phyloP scores from a whole-genome alignment of 2,329 filamentous ascomycete species.

The Myriosclerotinia curreyana region DNA sequence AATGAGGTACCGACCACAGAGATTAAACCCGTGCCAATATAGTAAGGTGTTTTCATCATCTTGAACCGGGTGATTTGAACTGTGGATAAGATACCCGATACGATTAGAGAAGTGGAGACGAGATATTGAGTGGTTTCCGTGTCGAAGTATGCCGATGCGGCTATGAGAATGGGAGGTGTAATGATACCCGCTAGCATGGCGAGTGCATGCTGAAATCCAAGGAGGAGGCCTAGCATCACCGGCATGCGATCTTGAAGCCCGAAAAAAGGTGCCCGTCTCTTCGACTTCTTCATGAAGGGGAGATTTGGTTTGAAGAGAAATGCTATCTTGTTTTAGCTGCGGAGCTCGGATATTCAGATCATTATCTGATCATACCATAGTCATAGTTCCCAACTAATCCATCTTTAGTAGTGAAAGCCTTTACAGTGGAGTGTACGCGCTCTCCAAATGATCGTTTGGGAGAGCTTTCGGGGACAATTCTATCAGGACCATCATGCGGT shows the following conservation, averaged over 20 bases:
- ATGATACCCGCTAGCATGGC: constrained; percentile 68
- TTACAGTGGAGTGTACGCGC: constrained; percentile 42
- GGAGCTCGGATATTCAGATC: constrained; percentile 21
- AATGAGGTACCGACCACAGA: constrained; percentile 80
- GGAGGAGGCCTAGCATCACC: constrained; percentile 66
- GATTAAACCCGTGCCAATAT: constrained; percentile 73
- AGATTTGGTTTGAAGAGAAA: constrained; percentile 76
- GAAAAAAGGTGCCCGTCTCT: constrained; percentile 70
- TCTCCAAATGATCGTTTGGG: constrained; percentile 44
- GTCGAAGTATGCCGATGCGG: constrained; percentile 55
- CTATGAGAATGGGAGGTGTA: constrained; percentile 72
- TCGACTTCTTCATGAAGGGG: constrained; percentile 70
- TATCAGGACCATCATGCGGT: constrained; percentile 42
- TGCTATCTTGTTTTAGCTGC: constrained; percentile 24
- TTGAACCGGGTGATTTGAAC: constrained; percentile 77
- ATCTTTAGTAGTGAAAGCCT: constrained; percentile 51
- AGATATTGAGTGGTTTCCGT: constrained; percentile 65
- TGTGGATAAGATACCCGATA: constrained; percentile 70
- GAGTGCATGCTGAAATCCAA: constrained; percentile 74
- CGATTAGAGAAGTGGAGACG: constrained; percentile 58
- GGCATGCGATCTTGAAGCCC: constrained; percentile 79
- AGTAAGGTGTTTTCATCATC: constrained; percentile 68
- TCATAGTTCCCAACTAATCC: constrained; percentile 84
- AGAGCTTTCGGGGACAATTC: constrained; percentile 43
- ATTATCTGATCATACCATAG: constrained; percentile 57